These are phyloP conservation scores for Emmonsiellopsis sp. DNA, from an alignment of 2,329 filamentous ascomycete genomes.

Conservation along the genomic window DNA sequence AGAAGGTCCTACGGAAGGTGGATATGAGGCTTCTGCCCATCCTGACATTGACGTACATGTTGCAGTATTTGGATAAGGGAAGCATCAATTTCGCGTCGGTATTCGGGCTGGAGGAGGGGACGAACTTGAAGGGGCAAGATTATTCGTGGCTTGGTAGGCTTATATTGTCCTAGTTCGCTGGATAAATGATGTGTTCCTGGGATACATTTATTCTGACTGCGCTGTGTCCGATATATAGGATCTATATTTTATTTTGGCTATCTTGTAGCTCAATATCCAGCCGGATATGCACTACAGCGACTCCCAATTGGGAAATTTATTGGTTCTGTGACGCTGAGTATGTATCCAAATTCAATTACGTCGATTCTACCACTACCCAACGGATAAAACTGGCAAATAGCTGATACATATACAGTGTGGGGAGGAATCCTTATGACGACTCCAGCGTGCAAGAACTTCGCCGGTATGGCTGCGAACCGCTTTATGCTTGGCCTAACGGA, in stretches of 20 bases:
- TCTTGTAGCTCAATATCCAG: conserved; percentile 36
- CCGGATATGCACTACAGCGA: conserved; percentile 35
- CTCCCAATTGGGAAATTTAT: conserved; percentile 39
- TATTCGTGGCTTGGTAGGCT: conserved; percentile 4
- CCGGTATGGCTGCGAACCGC: conserved; percentile 34
- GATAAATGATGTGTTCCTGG: no score
- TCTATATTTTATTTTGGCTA: conserved; percentile 45
- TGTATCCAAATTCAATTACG: not conserved
- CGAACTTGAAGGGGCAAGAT: conserved; percentile 7
- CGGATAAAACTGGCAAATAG: no score
- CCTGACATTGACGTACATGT: conserved; percentile 30
- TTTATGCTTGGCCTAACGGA: conserved; percentile 41
- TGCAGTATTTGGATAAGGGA: conserved; percentile 22
- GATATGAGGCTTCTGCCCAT: conserved; percentile 47
- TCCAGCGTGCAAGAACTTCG: conserved; percentile 35
- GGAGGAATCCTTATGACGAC: conserved; percentile 36
- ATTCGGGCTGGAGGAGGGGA: conserved; percentile 22
- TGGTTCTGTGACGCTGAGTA: conserved; percentile 28
- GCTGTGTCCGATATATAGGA: conserved; percentile 14
- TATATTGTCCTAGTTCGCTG: not conserved
- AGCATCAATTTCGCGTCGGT: conserved; percentile 22
- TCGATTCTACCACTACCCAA: no score
- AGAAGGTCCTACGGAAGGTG: conserved; percentile 40
- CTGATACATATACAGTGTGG: conserved; percentile 22
- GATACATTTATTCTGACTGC: no score